phyloP scores from a whole-genome alignment of 495 filamentous ascomycete species.

The Glarea lozoyensis region DNA sequence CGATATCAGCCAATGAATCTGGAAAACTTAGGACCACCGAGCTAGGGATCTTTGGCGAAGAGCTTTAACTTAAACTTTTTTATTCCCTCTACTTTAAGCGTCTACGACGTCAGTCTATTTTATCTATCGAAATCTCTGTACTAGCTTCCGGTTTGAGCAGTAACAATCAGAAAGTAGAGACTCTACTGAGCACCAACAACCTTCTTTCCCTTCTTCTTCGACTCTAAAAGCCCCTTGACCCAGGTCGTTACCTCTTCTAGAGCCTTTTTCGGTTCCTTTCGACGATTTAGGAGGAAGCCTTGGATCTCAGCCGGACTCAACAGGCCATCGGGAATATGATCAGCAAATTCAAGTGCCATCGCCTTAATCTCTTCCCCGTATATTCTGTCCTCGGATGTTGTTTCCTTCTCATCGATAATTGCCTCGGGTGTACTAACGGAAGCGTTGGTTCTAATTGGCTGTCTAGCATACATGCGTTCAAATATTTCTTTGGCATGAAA shows the following conservation, averaged over 20 bases:
- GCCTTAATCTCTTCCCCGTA: slow-evolving; percentile 25
- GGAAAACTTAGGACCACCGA: too few species aligned
- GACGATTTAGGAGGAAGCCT: slow-evolving; percentile 56
- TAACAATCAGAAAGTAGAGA: too few species aligned
- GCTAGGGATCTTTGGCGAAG: too few species aligned
- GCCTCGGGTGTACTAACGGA: neutral
- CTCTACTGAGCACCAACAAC: slow-evolving; percentile 27
- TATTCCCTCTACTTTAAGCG: too few species aligned
- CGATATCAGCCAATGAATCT: too few species aligned
- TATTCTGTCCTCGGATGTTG: slow-evolving; percentile 6
- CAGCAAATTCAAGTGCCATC: slow-evolving; percentile 36
- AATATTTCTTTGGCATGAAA: slow-evolving; percentile 61
- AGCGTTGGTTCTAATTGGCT: slow-evolving; percentile 14
- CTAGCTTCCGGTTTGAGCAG: too few species aligned
- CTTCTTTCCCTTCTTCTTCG: slow-evolving; percentile 29
- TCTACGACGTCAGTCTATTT: too few species aligned
- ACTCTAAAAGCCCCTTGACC: slow-evolving; percentile 39
- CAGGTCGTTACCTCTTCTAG: slow-evolving; percentile 46
- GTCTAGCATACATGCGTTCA: slow-evolving; percentile 57
- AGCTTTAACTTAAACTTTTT: too few species aligned
- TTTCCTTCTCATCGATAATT: neutral
- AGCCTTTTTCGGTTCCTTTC: slow-evolving; percentile 50
- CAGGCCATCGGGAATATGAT: slow-evolving; percentile 34
- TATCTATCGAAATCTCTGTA: too few species aligned
- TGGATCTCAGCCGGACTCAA: slow-evolving; percentile 67